Evolutionary conservation across 2,329 filamentous ascomycete species (phyloP).

Genomic region (Colletotrichum sp.): DNA sequence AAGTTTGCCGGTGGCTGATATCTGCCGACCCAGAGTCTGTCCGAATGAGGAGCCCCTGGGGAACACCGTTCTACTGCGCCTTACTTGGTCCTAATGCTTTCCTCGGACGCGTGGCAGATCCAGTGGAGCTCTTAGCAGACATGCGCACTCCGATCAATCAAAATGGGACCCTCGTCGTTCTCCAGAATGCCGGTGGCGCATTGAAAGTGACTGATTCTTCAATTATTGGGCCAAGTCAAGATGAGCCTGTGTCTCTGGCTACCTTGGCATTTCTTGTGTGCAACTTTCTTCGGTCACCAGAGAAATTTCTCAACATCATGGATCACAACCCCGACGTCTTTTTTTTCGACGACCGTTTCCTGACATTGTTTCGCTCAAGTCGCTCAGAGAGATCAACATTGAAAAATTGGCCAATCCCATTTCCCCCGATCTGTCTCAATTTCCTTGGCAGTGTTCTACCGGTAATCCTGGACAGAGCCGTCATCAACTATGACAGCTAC

Average conservation of each 20-base stretch:
- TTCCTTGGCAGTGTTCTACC: neutral
- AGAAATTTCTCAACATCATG: neutral
- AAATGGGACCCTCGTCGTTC: conserved; percentile 28
- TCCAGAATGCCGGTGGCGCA: conserved; percentile 27
- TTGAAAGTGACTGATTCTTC: neutral
- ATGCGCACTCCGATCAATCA: neutral
- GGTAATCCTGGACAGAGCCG: neutral
- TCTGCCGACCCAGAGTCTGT: conserved; percentile 8
- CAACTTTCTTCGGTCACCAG: neutral
- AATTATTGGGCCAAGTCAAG: neutral
- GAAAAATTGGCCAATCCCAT: neutral
- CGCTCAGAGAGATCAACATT: neutral
- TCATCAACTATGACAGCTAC: neutral
- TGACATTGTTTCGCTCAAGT: neutral
- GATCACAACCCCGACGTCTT: neutral
- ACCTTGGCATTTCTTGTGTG: conserved; percentile 7
- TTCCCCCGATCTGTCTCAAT: neutral
- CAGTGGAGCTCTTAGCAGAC: neutral
- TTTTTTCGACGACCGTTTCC: neutral
- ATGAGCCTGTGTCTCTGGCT: neutral
- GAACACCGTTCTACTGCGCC: conserved; percentile 37
- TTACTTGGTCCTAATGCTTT: conserved; percentile 34
- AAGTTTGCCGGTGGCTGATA: conserved; percentile 27
- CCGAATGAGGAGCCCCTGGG: conserved; percentile 27
- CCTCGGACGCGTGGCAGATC: conserved; percentile 20